Evolutionary conservation across 345 rosid genomes (phyloP), one percentile per base, ranked within the genome.

Genomic region (Boechera retrofracta): DNA sequence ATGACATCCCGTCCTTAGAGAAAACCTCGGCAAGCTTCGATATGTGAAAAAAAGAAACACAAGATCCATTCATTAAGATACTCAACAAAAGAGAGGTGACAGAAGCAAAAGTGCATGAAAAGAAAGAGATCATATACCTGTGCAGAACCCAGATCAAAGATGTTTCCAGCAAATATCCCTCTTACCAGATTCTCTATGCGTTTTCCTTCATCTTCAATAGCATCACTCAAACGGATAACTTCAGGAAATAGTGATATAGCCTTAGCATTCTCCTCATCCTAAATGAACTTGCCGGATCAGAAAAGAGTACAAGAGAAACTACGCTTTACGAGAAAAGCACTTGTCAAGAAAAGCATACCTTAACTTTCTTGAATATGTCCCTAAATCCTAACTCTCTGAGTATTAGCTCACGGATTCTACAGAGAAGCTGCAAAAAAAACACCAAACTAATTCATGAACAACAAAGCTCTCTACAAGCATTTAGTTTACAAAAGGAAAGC

Each of bases 231-330:
- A 81, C 65, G 82, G 32, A 93, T 87, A 60, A 93, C 98, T 36
- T 93, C 85, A 18, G 60, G 79, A 76, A 96, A 96, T 8, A 91
- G 82, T 69, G 99, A 78, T 80, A 93, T 93, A 74, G 99, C 99
- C 85, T 93, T 93, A 18, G 90, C 91, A 88, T 96, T 96, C 88
- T 96, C 99, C 73, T 96, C 99, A 71, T 91, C 96, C 99, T 96
- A 68, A 38, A 33, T 53, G 56, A 75, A 71, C 31, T 52, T 69
- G 24, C 21, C 24, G 24, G 38, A 75, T 74, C 52, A 67, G 64
- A 24, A 38, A 71, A 18, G 62, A 18, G 7, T 29, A 15, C 56
- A 49, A 60, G 15, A 67, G 60, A 79, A n/a, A 60, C 2, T 0
- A 35, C 1, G 42, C 51, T 35, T 21, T 45, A 0, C 1, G 7